Percentiles rank a stretch among this genome's conserved stretches.
Conservation (phyloP, 2,329 filamentous ascomycete species). For the Rhytidhysteron rufulum region DNA sequence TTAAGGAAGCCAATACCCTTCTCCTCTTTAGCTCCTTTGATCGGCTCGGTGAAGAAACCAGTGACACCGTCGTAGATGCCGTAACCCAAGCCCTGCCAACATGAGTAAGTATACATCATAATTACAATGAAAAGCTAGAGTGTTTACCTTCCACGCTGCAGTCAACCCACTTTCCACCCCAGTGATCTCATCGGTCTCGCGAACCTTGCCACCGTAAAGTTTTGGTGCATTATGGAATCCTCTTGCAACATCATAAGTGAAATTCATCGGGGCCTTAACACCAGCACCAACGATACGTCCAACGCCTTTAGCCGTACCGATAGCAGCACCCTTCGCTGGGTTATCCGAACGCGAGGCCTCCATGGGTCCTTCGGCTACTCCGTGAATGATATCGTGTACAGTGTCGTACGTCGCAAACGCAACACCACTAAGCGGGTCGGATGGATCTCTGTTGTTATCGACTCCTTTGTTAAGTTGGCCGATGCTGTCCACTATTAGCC, state of each 20-base stretch:
- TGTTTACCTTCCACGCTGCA: conserved; percentile 64
- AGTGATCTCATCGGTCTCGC: conserved; percentile 70
- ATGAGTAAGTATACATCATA: too few relatives aligned
- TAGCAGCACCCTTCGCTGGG: conserved; percentile 48
- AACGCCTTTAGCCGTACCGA: conserved; percentile 63
- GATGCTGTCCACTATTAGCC: too few relatives aligned
- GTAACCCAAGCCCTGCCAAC: conserved; percentile 62
- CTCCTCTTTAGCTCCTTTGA: conserved; percentile 61
- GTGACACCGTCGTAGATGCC: conserved; percentile 76
- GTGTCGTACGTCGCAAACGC: conserved; percentile 19
- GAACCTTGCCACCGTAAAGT: conserved; percentile 77
- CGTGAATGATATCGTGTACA: conserved; percentile 16
- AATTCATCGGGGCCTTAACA: conserved; percentile 74
- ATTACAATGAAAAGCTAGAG: too few relatives aligned
- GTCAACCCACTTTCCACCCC: conserved; percentile 68
- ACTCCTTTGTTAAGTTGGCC: too few relatives aligned
- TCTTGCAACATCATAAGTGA: conserved; percentile 72
- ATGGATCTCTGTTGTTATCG: conserved; percentile 19
- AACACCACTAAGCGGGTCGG: conserved; percentile 18
- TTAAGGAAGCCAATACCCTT: conserved; percentile 65
- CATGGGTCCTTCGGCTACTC: conserved; percentile 18
- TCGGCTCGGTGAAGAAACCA: conserved; percentile 73
- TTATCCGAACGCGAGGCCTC: conserved; percentile 11
- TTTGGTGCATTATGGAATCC: conserved; percentile 83
- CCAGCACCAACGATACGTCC: conserved; percentile 66